phyloP scores from a whole-genome alignment of 177 flowering plant species.

The Vitis hybrid region DNA sequence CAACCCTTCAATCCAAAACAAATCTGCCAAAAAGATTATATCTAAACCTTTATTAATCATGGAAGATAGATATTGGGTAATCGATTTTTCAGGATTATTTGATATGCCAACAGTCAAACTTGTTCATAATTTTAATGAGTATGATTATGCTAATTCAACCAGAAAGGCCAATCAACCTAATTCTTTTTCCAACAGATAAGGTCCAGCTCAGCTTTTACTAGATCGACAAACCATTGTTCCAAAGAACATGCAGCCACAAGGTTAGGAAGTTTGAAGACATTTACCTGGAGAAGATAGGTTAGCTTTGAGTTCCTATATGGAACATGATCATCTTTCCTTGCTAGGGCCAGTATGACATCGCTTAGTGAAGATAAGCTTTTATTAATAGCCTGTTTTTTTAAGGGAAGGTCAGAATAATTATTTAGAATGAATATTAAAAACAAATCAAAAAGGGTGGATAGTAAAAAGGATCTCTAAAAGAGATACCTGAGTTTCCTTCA shows the following conservation, averaged over 20 bases:
- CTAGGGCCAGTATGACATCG: constrained; percentile 47
- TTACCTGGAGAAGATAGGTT: constrained; percentile 53
- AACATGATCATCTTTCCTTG: constrained; percentile 48
- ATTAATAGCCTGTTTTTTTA: constrained; percentile 37
- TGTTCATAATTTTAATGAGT: too few relatives aligned
- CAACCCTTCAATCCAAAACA: too few relatives aligned
- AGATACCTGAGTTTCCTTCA: constrained; percentile 55
- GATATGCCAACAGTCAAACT: too few relatives aligned
- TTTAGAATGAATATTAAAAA: neutral
- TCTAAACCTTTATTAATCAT: too few relatives aligned
- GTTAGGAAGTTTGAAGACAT: neutral
- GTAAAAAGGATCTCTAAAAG: neutral
- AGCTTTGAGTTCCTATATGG: constrained; percentile 55
- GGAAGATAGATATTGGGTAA: too few relatives aligned
- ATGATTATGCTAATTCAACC: too few relatives aligned
- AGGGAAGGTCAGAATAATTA: neutral
- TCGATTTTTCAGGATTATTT: too few relatives aligned
- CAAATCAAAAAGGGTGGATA: neutral
- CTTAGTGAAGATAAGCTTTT: constrained; percentile 44
- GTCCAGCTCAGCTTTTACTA: too few relatives aligned
- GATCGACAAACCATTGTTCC: too few relatives aligned
- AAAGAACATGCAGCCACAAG: neutral
- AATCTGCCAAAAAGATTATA: too few relatives aligned
- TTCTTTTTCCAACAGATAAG: too few relatives aligned
- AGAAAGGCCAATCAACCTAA: too few relatives aligned